These are phyloP conservation scores for Dactylellina drechsleri DNA, from an alignment of 2,329 filamentous ascomycete species.

Conservation along the genomic window DNA sequence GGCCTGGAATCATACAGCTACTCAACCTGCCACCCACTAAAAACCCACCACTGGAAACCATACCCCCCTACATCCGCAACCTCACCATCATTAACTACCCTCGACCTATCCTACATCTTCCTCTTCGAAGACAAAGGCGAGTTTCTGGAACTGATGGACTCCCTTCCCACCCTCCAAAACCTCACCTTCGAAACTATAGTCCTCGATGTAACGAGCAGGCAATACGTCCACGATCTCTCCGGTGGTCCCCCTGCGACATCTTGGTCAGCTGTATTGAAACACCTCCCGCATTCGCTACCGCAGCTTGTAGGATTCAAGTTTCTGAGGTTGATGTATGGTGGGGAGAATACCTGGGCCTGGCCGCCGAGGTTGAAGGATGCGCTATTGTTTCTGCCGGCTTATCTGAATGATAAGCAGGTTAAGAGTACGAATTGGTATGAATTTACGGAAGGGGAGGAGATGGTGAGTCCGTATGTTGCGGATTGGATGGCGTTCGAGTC, in stretches of 20 bases:
- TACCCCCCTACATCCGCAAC: neutral
- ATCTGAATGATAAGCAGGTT: neutral
- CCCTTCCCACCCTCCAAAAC: constrained; percentile 9
- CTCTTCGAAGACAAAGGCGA: neutral
- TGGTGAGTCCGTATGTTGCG: constrained; percentile 24
- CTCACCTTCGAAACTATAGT: constrained; percentile 1
- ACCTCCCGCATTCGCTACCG: constrained; percentile 4
- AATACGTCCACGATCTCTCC: neutral
- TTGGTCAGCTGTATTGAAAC: neutral
- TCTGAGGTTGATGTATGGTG: constrained; percentile 14
- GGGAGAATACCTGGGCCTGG: neutral
- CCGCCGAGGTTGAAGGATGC: neutral
- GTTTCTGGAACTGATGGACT: constrained; percentile 8
- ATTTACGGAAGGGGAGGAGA: neutral
- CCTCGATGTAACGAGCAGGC: constrained; percentile 1
- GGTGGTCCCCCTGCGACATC: neutral
- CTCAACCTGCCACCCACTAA: constrained; percentile 4
- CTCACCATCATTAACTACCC: constrained; percentile 1
- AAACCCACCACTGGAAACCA: neutral
- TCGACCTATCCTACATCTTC: constrained; percentile 6
- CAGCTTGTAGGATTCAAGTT: constrained; percentile 10
- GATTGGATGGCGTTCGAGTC: constrained; percentile 3
- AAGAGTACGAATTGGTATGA: constrained; percentile 5
- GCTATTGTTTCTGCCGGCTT: neutral
- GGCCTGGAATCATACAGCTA: constrained; percentile 5